Base-by-base conservation (phyloP, 257 asterid genomes). In the Cynanchum wilfordii region DNA sequence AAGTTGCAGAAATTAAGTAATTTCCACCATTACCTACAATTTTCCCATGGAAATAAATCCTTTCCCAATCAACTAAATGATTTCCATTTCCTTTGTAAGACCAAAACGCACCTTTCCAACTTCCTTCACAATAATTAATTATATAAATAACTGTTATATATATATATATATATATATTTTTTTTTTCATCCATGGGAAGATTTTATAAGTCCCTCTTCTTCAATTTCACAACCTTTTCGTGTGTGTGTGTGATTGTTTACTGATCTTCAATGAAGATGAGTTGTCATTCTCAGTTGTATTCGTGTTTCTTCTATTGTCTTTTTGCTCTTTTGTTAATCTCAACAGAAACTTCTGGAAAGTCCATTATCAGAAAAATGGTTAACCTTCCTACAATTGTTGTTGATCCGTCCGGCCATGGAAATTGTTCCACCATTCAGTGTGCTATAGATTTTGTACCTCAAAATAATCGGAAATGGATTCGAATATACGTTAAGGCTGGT, bases 361-460 rank as follows among this genome's bases (percentile, higher is more conserved):
- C 20, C 11, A 2, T 7, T 7, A 42, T 42, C 4, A 54, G 25
- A 11, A 54, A 20, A 54, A 54, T 13, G 27, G 11, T 54, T 1
- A 20, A 54, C 9, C 59, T 54, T 54, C 59, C 59, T 54, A 86
- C 74, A 19, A 75, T 81, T 20, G 45, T 40, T 24, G 89, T 87
- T n/a, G 86, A 78, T 75, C 79, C 75, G 11, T 77, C 82, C 22
- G 66, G 72, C n/a, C 38, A 29, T 1, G 17, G 65, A 27, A 45
- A 73, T 36, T 83, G 80, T 66, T 36, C 66, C 0, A 78, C 74
- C 11, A 85, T 87, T 51, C 89, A 85, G 71, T 57, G 83, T 11
- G 91, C 91, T 24, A 79, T 86, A 38, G 68, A 88, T 72, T 69
- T 80, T 11, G 81, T 88, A 38, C 88, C 91, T 52, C 60, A 84